Conservation (phyloP, 2,329 filamentous ascomycete species). For the Calonectria pseudoturangicola region DNA sequence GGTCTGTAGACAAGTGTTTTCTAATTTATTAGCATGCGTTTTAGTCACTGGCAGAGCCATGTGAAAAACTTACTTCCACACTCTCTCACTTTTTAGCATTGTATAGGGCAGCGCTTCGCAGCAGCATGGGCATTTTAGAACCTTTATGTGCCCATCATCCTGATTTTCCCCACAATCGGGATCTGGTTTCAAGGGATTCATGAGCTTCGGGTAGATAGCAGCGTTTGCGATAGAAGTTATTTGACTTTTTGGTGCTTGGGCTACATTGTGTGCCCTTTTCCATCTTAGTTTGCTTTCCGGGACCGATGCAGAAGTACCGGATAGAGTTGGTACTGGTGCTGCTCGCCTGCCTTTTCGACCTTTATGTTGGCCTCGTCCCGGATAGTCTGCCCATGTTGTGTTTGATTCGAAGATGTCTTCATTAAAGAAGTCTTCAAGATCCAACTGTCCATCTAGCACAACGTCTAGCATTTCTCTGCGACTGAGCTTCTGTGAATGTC, state of each 20-base stretch:
- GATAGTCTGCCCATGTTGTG: neutral
- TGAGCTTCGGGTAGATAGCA: conserved; percentile 18
- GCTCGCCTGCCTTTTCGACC: neutral
- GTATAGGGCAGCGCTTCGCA: conserved; percentile 34
- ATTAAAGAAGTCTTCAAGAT: neutral
- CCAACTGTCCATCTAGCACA: neutral
- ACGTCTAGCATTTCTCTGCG: neutral
- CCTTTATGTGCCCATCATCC: conserved; percentile 18
- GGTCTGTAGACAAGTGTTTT: conserved; percentile 39
- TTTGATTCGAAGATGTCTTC: neutral
- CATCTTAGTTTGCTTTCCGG: conserved; percentile 24
- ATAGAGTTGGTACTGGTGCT: conserved; percentile 10
- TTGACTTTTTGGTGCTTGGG: conserved; percentile 16
- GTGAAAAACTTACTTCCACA: conserved; percentile 29
- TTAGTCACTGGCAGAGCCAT: neutral
- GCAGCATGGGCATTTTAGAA: conserved; percentile 39
- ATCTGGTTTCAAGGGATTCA: neutral
- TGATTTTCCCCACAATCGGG: neutral
- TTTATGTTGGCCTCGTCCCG: neutral
- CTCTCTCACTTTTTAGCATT: neutral
- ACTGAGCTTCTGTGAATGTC: conserved; percentile 19
- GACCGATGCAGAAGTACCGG: conserved; percentile 25
- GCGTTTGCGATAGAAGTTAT: conserved; percentile 18
- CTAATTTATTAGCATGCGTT: conserved; percentile 10
- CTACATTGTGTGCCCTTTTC: neutral